Conservation (phyloP, 108 stramenopile genomes). For the Nitzschia sp. region DNA sequence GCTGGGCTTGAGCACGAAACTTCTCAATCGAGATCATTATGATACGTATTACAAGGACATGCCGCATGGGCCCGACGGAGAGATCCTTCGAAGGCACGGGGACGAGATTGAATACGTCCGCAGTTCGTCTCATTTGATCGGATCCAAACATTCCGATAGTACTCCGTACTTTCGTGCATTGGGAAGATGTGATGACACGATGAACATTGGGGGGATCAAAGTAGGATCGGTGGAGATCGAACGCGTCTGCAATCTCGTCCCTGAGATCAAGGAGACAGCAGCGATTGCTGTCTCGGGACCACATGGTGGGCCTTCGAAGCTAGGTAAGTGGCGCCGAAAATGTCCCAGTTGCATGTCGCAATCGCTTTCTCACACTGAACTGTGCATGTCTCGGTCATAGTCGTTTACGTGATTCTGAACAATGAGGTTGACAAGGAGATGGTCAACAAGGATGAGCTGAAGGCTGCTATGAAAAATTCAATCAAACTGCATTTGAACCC, state of each 20-base stretch:
- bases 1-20: slow-evolving; percentile 30
- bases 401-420: slow-evolving; percentile 32
- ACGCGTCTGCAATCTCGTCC: slow-evolving; percentile 35
- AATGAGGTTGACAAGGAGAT: background rate
- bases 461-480: slow-evolving; percentile 27
- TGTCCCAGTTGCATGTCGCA: too few species aligned
- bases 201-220: slow-evolving; percentile 50
- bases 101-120: slow-evolving; percentile 38
- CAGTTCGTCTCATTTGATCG: slow-evolving; percentile 12
- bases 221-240: slow-evolving; percentile 44
- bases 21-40: slow-evolving; percentile 37
- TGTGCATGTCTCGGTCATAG: too few species aligned
- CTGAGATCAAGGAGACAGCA: slow-evolving; percentile 36
- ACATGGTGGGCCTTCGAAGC: slow-evolving; percentile 32
- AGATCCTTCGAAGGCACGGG: slow-evolving; percentile 40
- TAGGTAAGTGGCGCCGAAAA: background rate
- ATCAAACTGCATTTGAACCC: slow-evolving; percentile 43
- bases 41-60: slow-evolving; percentile 39
- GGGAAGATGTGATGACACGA: slow-evolving; percentile 45
- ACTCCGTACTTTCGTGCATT: slow-evolving; percentile 42
- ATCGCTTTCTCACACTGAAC: too few species aligned
- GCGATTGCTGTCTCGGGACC: slow-evolving; percentile 39
- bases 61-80: slow-evolving; percentile 31
- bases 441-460: slow-evolving; percentile 19
- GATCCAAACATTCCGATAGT: background rate